These are phyloP conservation scores for Psilocybe azurescens DNA, from an alignment of 768 basidiomycete genomes.

Conservation along the genomic window DNA sequence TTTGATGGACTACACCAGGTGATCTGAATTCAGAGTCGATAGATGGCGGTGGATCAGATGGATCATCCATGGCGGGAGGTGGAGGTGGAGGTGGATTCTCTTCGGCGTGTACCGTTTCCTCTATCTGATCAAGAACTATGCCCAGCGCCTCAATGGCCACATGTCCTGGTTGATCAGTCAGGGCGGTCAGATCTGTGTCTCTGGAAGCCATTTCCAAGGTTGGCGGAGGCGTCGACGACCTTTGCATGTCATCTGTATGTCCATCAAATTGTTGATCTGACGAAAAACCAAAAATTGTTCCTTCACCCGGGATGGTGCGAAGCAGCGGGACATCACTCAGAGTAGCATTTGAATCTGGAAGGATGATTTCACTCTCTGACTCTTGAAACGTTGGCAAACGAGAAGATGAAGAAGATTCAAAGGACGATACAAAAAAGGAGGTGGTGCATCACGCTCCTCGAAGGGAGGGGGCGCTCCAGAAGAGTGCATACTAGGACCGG, in stretches of 20 bases:
- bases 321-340: conserved; percentile 36
- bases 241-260: conserved; percentile 70
- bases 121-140: conserved; percentile 59
- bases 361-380: conserved; percentile 77
- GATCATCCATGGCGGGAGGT: conserved; percentile 86
- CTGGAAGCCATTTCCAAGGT: conserved; percentile 75
- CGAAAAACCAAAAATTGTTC: conserved; percentile 75
- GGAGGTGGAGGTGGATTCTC: conserved; percentile 60
- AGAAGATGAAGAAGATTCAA: conserved; percentile 62
- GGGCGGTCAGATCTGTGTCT: conserved; percentile 72
- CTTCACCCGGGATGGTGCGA: conserved; percentile 69
- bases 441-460: conserved; percentile 83
- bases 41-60: conserved; percentile 86
- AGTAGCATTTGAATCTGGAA: conserved; percentile 53
- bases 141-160: conserved; percentile 61
- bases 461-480: conserved; percentile 80
- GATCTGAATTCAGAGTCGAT: conserved; percentile 81
- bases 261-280: conserved; percentile 82
- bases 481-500: conserved; percentile 75
- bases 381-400: conserved; percentile 78
- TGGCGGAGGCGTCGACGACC: conserved; percentile 74
- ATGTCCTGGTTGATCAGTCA: conserved; percentile 60
- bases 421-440: conserved; percentile 68
- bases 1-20: conserved; percentile 41
- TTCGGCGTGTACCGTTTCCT: conserved; percentile 38